Evolutionary conservation across 2,329 filamentous ascomycete species (phyloP).

Genomic region (Stromatinia cepivora): DNA sequence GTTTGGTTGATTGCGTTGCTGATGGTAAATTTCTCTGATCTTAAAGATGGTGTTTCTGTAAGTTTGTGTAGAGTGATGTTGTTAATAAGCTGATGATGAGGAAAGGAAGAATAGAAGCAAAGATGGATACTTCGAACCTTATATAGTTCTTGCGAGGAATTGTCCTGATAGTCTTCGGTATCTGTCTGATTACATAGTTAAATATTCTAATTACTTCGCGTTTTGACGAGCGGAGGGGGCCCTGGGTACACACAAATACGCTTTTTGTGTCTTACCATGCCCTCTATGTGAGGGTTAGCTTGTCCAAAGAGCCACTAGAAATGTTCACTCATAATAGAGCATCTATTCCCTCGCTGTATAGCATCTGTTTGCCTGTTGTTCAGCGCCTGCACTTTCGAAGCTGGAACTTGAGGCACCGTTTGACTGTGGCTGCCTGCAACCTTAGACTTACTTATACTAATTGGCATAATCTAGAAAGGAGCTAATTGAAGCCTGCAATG

Average conservation of each 20-base stretch:
- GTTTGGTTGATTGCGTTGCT: neutral
- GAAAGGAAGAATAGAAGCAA: neutral
- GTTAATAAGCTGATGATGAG: neutral
- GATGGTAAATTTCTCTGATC: neutral
- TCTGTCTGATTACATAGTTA: neutral
- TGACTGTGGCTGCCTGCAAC: too few species aligned
- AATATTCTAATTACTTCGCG: neutral
- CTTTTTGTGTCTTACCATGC: neutral
- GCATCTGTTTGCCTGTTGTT: neutral
- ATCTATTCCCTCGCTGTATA: neutral
- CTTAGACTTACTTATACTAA: neutral
- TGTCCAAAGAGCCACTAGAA: neutral
- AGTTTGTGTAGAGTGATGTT: neutral
- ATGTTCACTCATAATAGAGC: neutral
- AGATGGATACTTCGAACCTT: neutral
- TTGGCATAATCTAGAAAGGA: neutral
- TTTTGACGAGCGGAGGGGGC: neutral
- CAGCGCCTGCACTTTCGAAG: neutral
- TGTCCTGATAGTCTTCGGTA: neutral
- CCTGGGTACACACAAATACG: neutral
- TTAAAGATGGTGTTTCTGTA: neutral
- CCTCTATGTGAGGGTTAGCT: too few species aligned
- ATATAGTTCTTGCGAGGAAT: neutral
- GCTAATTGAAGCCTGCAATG: neutral
- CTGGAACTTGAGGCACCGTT: too few species aligned